phyloP scores from a whole-genome alignment of 2,329 filamentous ascomycete genomes.

The Celoporthe dispersa region DNA sequence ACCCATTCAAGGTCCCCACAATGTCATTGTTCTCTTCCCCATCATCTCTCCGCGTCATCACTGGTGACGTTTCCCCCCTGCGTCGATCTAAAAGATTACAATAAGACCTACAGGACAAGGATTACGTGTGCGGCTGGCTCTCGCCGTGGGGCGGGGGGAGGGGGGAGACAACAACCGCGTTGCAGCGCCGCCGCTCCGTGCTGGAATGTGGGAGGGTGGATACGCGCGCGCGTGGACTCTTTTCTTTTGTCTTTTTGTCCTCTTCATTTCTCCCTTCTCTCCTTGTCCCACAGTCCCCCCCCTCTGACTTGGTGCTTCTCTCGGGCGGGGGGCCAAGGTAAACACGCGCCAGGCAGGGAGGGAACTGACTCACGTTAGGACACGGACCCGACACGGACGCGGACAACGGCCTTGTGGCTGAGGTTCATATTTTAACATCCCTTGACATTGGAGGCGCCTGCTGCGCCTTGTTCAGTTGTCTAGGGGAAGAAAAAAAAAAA shows the following conservation, averaged over 20 bases:
- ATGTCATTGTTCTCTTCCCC: not conserved
- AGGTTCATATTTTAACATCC: not conserved
- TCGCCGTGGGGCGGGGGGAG: too few relatives aligned
- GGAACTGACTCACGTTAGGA: not conserved
- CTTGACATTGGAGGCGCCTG: not conserved
- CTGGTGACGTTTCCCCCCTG: not conserved
- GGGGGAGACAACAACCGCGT: too few relatives aligned
- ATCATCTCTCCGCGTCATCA: not conserved
- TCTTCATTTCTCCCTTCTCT: not conserved
- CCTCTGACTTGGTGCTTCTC: too few relatives aligned
- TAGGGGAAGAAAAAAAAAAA: not conserved
- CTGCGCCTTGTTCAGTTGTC: not conserved
- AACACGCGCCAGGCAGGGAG: not conserved
- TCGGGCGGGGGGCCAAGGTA: too few relatives aligned
- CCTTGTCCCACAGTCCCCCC: too few relatives aligned
- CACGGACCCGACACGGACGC: not conserved
- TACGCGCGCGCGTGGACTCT: not conserved
- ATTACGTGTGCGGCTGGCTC: not conserved
- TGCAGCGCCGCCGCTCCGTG: not conserved
- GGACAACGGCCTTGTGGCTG: not conserved
- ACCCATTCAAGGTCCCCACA: not conserved
- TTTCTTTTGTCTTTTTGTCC: not conserved
- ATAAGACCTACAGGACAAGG: not conserved
- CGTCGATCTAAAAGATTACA: not conserved
- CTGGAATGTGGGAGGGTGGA: constrained; percentile 1